Conservation (phyloP, 2,329 filamentous ascomycete species). For the Ophiostoma ulmi region DNA sequence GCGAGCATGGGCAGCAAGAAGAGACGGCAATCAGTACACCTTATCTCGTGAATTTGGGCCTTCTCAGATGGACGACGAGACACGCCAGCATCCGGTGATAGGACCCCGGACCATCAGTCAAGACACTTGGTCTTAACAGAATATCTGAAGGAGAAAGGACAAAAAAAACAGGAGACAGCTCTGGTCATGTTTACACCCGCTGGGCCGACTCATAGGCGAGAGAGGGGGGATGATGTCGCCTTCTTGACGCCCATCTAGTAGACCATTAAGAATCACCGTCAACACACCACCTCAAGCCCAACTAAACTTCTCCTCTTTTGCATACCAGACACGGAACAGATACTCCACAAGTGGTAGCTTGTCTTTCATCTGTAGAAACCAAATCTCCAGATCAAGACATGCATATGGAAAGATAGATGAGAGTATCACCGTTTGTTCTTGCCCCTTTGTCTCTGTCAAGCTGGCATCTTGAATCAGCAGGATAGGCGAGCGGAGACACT, state of each 20-base stretch:
- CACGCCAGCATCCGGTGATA: background rate
- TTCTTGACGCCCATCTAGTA: background rate
- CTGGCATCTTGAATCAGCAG: background rate
- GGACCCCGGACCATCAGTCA: background rate
- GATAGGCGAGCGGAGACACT: background rate
- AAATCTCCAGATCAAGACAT: constrained; percentile 3
- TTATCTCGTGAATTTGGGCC: background rate
- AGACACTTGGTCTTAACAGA: background rate
- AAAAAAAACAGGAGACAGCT: background rate
- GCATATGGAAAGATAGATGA: background rate
- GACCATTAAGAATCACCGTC: background rate
- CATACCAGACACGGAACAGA: background rate
- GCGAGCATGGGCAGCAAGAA: background rate
- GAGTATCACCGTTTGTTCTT: background rate
- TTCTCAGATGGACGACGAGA: background rate
- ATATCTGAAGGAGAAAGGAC: background rate
- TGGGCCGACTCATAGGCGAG: background rate
- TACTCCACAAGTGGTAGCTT: background rate
- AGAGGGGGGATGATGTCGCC: background rate
- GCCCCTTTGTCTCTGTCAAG: background rate
- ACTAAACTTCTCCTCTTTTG: constrained; percentile 6
- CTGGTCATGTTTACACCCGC: background rate
- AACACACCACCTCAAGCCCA: constrained; percentile 9
- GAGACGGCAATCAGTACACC: background rate
- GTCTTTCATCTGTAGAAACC: background rate